phyloP scores from a whole-genome alignment of 495 filamentous ascomycete species.

The Diplogelasinospora grovesii region DNA sequence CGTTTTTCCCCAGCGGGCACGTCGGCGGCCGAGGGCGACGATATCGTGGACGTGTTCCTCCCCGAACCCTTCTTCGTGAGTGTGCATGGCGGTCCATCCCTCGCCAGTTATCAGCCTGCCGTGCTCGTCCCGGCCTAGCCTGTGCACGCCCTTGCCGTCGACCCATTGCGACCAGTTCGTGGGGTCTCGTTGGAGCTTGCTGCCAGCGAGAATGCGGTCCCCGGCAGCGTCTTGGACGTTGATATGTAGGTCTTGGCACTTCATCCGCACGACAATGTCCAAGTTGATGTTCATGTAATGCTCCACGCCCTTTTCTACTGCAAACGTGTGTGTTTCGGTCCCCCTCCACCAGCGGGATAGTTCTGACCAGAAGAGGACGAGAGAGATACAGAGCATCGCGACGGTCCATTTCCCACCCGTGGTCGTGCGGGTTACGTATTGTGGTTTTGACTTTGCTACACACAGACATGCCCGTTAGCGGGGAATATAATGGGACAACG shows the following conservation, averaged over 20 bases:
- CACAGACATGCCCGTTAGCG: conserved; percentile 20
- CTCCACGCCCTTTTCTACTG: conserved; percentile 86
- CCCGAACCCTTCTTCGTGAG: conserved; percentile 52
- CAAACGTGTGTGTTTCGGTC: conserved; percentile 78
- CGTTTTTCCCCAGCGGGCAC: conserved; percentile 62
- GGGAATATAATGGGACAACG: neutral
- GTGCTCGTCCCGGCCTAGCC: conserved; percentile 46
- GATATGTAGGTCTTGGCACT: conserved; percentile 78
- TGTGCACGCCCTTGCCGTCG: conserved; percentile 61
- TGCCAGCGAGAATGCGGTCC: conserved; percentile 80
- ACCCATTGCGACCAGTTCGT: conserved; percentile 82
- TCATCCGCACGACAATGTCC: conserved; percentile 88
- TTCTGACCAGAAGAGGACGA: conserved; percentile 69
- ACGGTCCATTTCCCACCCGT: conserved; percentile 93
- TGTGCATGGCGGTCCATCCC: conserved; percentile 49
- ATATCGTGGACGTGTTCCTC: conserved; percentile 72
- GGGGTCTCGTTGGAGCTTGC: conserved; percentile 63
- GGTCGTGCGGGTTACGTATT: conserved; percentile 73
- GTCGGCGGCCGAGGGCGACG: conserved; percentile 50
- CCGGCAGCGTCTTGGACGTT: conserved; percentile 97
- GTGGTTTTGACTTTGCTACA: conserved; percentile 89
- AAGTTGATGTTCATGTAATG: conserved; percentile 90
- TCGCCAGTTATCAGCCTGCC: conserved; percentile 43
- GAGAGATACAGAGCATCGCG: conserved; percentile 63
- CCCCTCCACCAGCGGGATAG: conserved; percentile 76